Base-by-base conservation (phyloP, 306 rosid species). In the Sicyos baderoa region DNA sequence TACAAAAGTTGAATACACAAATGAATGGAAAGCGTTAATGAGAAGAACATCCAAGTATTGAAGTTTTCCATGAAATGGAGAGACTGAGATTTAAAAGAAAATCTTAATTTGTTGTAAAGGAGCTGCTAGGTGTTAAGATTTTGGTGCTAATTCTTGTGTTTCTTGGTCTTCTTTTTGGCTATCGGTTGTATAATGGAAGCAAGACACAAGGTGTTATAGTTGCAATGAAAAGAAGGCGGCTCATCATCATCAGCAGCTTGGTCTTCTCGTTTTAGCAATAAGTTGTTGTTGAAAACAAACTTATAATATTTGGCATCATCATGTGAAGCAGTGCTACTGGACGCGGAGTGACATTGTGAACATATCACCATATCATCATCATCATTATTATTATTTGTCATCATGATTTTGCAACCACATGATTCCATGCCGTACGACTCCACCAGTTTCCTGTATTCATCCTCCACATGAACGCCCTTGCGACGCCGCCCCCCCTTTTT, bases 151-250 rank as follows among this genome's bases (percentile, higher is more conserved):
- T 27, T 27, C 32, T 27, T 32, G 37, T 4, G 2, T 5, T 32
- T 32, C 37, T 32, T 32, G 4, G 2, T 32, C 37, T 32, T 32
- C 37, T 32, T 32, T 32, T 32, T 32, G 37, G 4, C 77, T 80
- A 86, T 82, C 73, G 84, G 79, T 79, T 86, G 88, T 76, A 78
- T 79, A 72, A 87, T 75, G 53, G 93, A 82, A 83, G 91, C 87
- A 67, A 92, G 96, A 80, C 97, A 86, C 77, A 92, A 47, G 14
- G 76, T 83, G 86, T 89, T 82, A 72, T 80, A 86, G 78, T 81
- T 89, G 86, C 97, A 92, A 86, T 86, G 96, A 71, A 80, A 75
- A 29, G 89, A 63, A 58, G 32, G n/a, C n/a, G n/a, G n/a, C n/a
- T n/a, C n/a, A n/a, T n/a, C n/a, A n/a, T n/a, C n/a, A n/a, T n/a